phyloP scores from a whole-genome alignment of 768 basidiomycete species.

The Rhodosporidiobolus sp. region DNA sequence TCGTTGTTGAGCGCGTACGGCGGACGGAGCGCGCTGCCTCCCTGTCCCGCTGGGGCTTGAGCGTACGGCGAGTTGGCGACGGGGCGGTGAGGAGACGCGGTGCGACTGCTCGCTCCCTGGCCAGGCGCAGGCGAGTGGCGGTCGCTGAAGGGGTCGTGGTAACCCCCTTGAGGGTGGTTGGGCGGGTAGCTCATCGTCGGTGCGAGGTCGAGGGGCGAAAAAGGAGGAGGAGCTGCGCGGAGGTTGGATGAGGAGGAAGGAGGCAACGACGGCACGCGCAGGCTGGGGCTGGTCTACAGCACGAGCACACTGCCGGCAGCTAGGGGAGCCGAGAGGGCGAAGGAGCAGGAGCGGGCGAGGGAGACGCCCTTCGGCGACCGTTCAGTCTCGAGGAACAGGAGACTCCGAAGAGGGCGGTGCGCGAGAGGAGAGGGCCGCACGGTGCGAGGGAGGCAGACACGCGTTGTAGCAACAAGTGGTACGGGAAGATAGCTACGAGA shows the following conservation, averaged over 20 bases:
- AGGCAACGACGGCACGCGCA: not conserved
- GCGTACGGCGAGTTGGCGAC: conserved; percentile 8
- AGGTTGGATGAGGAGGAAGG: not conserved
- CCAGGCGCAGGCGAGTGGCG: conserved; percentile 13
- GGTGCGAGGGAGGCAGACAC: too few relatives aligned
- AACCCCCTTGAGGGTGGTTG: not conserved
- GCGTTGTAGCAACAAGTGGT: too few relatives aligned
- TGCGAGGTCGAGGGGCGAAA: not conserved
- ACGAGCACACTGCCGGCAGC: too few relatives aligned
- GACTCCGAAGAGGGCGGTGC: too few relatives aligned
- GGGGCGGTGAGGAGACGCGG: not conserved
- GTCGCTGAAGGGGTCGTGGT: conserved; percentile 23
- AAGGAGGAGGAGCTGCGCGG: not conserved
- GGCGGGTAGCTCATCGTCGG: not conserved
- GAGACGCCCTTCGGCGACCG: not conserved
- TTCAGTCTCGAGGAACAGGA: not conserved
- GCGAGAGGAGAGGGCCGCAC: too few relatives aligned
- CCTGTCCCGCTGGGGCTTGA: not conserved
- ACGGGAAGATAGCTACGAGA: too few relatives aligned
- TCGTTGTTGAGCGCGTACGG: conserved; percentile 1
- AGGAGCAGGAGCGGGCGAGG: not conserved
- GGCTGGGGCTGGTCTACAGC: not conserved
- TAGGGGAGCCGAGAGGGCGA: not conserved
- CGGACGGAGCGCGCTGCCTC: not conserved
- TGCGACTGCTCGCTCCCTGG: not conserved